These are phyloP conservation scores for Canariomyces notabilis DNA, from an alignment of 2,329 filamentous ascomycete species.

Conservation along the genomic window DNA sequence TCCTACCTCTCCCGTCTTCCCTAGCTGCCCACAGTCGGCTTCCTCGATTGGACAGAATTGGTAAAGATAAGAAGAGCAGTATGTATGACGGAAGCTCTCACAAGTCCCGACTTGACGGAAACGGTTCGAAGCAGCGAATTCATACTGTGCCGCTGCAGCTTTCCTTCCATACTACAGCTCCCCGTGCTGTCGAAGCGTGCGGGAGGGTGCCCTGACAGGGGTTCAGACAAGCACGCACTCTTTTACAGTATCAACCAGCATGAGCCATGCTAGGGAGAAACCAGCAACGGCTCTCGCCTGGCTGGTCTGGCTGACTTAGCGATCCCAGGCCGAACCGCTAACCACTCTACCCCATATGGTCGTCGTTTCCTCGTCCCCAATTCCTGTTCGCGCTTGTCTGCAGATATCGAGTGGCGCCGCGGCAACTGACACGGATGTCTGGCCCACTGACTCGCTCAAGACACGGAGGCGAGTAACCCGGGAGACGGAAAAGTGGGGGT, in stretches of 20 bases:
- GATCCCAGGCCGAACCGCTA: too few relatives aligned
- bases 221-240: too few relatives aligned
- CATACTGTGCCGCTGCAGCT: slow-evolving; percentile 17
- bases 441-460: slow-evolving; percentile 22
- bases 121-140: slow-evolving; percentile 3
- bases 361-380: background rate
- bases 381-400: background rate
- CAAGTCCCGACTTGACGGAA: slow-evolving; percentile 6
- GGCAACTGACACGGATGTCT: slow-evolving; percentile 15
- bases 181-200: slow-evolving; percentile 17
- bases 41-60: too few relatives aligned
- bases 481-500: slow-evolving; percentile 16
- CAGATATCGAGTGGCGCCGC: background rate
- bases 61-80: too few relatives aligned
- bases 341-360: too few relatives aligned
- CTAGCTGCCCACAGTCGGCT: too few relatives aligned
- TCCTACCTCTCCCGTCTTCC: too few relatives aligned
- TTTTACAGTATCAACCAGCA: too few relatives aligned
- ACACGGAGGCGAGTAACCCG: slow-evolving; percentile 17
- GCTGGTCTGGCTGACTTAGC: too few relatives aligned
- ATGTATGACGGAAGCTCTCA: slow-evolving; percentile 14
- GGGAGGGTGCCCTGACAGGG: slow-evolving; percentile 12
- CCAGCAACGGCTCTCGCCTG: too few relatives aligned
- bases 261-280: too few relatives aligned
- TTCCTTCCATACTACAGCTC: slow-evolving; percentile 10